These are phyloP conservation scores for Aspergillaceae sp. DNA, from an alignment of 2,329 filamentous ascomycete species.

Conservation along the genomic window DNA sequence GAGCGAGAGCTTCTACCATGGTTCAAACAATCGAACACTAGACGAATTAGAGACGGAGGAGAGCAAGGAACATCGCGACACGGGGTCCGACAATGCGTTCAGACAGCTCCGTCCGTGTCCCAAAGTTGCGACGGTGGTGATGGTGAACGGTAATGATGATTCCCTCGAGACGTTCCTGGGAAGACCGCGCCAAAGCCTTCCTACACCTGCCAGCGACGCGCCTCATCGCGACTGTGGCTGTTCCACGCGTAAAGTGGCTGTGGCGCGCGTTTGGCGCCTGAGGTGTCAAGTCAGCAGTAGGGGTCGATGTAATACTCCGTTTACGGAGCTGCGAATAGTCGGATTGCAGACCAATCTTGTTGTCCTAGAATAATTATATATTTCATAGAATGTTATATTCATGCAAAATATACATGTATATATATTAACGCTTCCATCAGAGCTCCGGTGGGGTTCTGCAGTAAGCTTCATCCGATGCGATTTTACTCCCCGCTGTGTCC, in stretches of 20 bases:
- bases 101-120: conserved; percentile 14
- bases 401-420: no score
- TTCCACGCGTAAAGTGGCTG: conserved; percentile 29
- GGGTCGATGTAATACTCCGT: no score
- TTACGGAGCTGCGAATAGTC: no score
- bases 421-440: not conserved
- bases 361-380: no score
- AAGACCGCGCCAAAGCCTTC: conserved; percentile 14
- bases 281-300: conserved; percentile 8
- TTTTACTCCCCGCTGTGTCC: conserved; percentile 2
- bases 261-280: conserved; percentile 14
- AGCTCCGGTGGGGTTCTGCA: conserved; percentile 10
- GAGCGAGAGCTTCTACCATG: conserved; percentile 40
- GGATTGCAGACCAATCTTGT: no score
- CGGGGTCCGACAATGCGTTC: conserved; percentile 6
- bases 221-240: conserved; percentile 15
- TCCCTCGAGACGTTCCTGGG: not conserved
- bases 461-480: conserved; percentile 6
- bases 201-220: conserved; percentile 7
- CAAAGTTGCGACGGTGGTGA: not conserved
- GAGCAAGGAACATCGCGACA: conserved; percentile 23
- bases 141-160: not conserved
- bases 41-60: conserved; percentile 8
- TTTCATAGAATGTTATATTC: no score
- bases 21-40: conserved; percentile 17